These are phyloP conservation scores for Penicillium aurantiogriseum DNA, from an alignment of 2,329 filamentous ascomycete species.

Conservation along the genomic window DNA sequence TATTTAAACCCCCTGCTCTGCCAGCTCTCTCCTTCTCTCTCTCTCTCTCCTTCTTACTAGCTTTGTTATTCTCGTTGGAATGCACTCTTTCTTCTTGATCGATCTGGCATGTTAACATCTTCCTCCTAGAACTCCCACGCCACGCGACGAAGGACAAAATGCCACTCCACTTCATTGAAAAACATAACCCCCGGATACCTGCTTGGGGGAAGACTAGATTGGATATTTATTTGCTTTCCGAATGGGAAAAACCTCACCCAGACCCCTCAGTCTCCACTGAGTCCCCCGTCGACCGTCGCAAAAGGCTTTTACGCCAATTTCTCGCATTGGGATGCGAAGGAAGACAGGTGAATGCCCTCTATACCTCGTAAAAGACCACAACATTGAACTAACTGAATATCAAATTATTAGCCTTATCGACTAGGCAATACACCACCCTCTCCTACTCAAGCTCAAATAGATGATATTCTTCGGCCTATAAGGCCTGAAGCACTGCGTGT, in stretches of 20 bases:
- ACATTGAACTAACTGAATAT: neutral
- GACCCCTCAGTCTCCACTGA: neutral
- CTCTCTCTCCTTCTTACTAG: no score
- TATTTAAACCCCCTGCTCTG: no score
- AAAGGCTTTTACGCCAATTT: neutral
- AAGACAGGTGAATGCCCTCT: neutral
- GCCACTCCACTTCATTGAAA: neutral
- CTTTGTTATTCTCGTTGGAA: no score
- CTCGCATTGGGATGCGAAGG: neutral
- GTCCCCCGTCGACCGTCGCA: neutral
- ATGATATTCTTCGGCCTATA: slow-evolving; percentile 8
- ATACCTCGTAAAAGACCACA: neutral
- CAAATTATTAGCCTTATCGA: slow-evolving; percentile 3
- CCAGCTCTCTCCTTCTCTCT: no score
- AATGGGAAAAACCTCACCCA: neutral
- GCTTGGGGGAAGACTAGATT: neutral
- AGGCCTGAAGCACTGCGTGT: slow-evolving; percentile 5
- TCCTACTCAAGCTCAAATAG: slow-evolving; percentile 11
- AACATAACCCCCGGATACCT: neutral
- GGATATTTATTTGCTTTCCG: neutral
- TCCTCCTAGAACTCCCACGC: neutral
- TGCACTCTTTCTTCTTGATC: no score
- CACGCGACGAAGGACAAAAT: neutral
- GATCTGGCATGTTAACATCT: no score
- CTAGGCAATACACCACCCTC: neutral